These are phyloP conservation scores for Chalciporus chontae DNA, from an alignment of 768 basidiomycete genomes.

Conservation along the genomic window DNA sequence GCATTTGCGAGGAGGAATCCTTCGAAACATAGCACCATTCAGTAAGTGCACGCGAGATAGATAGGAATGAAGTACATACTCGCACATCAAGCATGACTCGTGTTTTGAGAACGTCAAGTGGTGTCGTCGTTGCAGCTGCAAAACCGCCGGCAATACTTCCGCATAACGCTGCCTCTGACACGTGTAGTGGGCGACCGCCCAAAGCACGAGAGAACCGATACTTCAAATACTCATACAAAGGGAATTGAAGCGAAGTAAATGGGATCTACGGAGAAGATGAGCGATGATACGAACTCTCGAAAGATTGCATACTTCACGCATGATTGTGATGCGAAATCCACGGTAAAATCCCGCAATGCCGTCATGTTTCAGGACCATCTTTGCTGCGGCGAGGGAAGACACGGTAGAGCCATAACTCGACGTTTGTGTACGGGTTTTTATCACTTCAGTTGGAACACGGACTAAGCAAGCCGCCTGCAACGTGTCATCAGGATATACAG, in stretches of 20 bases:
- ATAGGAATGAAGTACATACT: conserved; percentile 40
- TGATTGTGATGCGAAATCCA: conserved; percentile 80
- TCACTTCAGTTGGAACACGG: conserved; percentile 93
- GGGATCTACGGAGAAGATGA: conserved; percentile 63
- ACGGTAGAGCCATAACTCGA: conserved; percentile 63
- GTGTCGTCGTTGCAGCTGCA: conserved; percentile 89
- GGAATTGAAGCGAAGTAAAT: conserved; percentile 95
- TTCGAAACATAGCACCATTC: conserved; percentile 21
- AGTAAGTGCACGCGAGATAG: neutral
- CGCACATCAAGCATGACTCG: conserved; percentile 92
- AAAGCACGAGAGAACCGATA: conserved; percentile 52
- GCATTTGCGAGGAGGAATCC: conserved; percentile 47
- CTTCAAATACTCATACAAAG: conserved; percentile 90
- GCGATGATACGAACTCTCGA: neutral
- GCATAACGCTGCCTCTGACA: conserved; percentile 80
- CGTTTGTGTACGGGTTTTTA: conserved; percentile 91
- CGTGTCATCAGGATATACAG: conserved; percentile 9
- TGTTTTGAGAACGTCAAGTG: conserved; percentile 95
- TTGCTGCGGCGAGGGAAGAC: conserved; percentile 61
- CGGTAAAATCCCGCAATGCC: conserved; percentile 82
- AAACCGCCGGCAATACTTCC: conserved; percentile 89
- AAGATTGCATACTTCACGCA: conserved; percentile 48
- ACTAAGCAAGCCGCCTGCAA: conserved; percentile 81
- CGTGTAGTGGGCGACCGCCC: conserved; percentile 54
- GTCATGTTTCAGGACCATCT: conserved; percentile 51